Evolutionary conservation across 257 asterid genomes (phyloP), one percentile per base, ranked within the genome.

Genomic region (Solanum pinnatisectum): DNA sequence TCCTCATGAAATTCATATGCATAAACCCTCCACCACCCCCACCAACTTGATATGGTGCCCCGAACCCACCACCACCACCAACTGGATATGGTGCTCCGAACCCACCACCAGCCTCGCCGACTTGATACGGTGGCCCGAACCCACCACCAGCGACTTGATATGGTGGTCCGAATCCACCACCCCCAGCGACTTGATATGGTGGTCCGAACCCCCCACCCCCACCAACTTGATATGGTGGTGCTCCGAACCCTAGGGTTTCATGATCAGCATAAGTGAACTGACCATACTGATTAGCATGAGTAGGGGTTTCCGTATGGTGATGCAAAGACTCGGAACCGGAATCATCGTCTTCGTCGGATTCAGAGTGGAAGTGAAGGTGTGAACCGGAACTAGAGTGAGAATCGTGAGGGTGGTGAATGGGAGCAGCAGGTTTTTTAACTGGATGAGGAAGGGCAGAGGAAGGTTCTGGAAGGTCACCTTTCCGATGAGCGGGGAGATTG

Each of bases 331-430:
- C 96, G 2, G 92, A 88, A 35, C 96, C 91, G 81, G 85, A 92
- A 7, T 92, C 98, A 1, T 90, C 96, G 25, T 90, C 93, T 15
- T 63, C 37, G 27, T 39, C 91, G 8, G 87, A 87, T 12, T 90
- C 99, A 9, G 98, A 92, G 89, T 91, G 96, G 86, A 94, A 93
- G 90, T 93, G 92, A 35, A 96, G 95, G 89, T 96, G 99, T 40
- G 99, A 96, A 71, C 96, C 98, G 87, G 98, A 93, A 84, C 93
- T 92, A 18, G 99, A 97, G 86, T 82, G 90, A 82, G 92, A 87
- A 86, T 87, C 92, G 15, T 94, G 93, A 37, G 88, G 93, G 8
- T 56, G 84, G 37, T 91, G 91, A 88, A 37, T 59, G 37, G 56
- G 46, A 30, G 87, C 90, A 89, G 94, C 60, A 83, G 95, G 83